These are phyloP conservation scores for Crithidia thermophila DNA, from an alignment of 208 protist species.

Conservation along the genomic window DNA sequence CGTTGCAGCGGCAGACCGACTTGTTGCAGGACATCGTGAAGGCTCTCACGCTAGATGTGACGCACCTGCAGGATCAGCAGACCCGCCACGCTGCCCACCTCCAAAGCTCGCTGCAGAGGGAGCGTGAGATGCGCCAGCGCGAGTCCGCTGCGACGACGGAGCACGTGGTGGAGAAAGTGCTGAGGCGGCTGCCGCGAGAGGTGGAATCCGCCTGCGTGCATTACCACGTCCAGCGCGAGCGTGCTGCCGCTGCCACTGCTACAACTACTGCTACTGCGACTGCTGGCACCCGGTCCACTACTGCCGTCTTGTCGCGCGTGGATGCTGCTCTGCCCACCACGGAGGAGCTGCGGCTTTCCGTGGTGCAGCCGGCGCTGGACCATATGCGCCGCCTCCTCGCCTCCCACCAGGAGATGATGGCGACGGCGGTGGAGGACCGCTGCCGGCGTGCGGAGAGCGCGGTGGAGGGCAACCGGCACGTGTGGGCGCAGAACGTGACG, in stretches of 20 bases:
- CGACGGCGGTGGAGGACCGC: conserved; percentile 67
- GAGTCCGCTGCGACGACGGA: conserved; percentile 14
- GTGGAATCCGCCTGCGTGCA: conserved; percentile 32
- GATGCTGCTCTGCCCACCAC: neutral
- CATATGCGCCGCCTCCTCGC: conserved; percentile 76
- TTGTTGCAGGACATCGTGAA: conserved; percentile 34
- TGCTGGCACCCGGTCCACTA: neutral
- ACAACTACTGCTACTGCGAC: neutral
- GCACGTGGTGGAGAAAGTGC: conserved; percentile 23
- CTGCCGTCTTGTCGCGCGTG: neutral
- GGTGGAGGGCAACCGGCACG: conserved; percentile 34
- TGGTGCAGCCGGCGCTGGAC: conserved; percentile 63
- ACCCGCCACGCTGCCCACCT: conserved; percentile 3
- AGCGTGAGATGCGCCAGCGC: conserved; percentile 28
- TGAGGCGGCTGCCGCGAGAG: conserved; percentile 25
- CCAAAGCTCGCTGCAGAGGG: neutral
- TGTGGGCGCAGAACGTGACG: conserved; percentile 56
- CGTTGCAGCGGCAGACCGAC: conserved; percentile 32
- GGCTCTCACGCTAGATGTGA: conserved; percentile 31
- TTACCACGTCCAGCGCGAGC: conserved; percentile 31
- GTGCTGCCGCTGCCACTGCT: conserved; percentile 4
- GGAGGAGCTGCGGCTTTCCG: conserved; percentile 41
- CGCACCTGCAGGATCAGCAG: conserved; percentile 26
- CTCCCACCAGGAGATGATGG: conserved; percentile 74
- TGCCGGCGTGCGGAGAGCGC: conserved; percentile 49